Conservation (phyloP, 768 basidiomycete genomes). For the Mrakia gelida region DNA sequence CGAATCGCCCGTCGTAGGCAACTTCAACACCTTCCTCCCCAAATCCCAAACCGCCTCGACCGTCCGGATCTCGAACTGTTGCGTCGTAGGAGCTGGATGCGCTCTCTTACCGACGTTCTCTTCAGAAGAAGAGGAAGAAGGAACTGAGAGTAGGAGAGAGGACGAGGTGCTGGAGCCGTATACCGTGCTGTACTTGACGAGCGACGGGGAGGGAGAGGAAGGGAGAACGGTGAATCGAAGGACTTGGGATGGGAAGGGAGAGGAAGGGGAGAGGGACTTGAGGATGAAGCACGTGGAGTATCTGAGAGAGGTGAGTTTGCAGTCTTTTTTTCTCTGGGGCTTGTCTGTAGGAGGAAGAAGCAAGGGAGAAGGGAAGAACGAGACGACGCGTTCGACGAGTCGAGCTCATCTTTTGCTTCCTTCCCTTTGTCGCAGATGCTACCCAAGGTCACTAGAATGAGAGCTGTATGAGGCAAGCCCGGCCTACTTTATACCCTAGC, state of each 20-base stretch:
- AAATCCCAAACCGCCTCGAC: slow-evolving; percentile 78
- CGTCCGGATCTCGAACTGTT: slow-evolving; percentile 70
- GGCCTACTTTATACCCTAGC: too few species aligned
- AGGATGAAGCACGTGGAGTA: slow-evolving; percentile 87
- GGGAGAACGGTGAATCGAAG: slow-evolving; percentile 54
- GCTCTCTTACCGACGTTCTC: slow-evolving; percentile 57
- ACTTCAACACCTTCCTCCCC: slow-evolving; percentile 80
- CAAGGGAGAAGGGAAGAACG: background rate
- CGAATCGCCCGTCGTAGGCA: slow-evolving; percentile 77
- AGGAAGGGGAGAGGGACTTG: slow-evolving; percentile 75
- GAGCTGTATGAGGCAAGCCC: background rate
- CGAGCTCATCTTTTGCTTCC: background rate
- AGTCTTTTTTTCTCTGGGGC: background rate
- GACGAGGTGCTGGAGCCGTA: slow-evolving; percentile 75
- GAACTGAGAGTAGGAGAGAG: background rate
- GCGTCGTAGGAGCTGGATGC: slow-evolving; percentile 75
- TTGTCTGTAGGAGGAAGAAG: background rate
- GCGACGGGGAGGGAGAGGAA: slow-evolving; percentile 13
- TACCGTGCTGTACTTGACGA: slow-evolving; percentile 74
- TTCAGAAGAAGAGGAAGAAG: slow-evolving; percentile 34
- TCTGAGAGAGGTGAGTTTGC: slow-evolving; percentile 63
- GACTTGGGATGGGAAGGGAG: slow-evolving; percentile 79
- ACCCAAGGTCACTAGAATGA: slow-evolving; percentile 10
- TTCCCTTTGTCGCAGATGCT: background rate
- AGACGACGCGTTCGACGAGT: background rate